These are phyloP conservation scores for Phaeosphaeriaceae sp. DNA, from an alignment of 2,329 filamentous ascomycete genomes.

Conservation along the genomic window DNA sequence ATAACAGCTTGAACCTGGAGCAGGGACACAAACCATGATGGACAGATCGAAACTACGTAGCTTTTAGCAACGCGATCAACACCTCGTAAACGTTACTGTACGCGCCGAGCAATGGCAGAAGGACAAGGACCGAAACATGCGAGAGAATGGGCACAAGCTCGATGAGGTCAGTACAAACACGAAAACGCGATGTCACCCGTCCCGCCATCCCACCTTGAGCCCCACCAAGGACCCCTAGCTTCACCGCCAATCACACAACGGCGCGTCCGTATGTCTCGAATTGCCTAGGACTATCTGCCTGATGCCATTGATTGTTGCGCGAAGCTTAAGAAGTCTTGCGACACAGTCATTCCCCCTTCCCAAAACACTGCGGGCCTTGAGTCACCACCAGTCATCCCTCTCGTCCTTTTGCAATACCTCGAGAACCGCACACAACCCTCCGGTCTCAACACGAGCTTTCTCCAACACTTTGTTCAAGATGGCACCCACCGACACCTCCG, in stretches of 20 bases:
- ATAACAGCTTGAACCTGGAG: slow-evolving; percentile 4
- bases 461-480: slow-evolving; percentile 25
- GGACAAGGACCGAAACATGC: neutral
- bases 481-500: slow-evolving; percentile 27
- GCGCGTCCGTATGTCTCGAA: slow-evolving; percentile 9
- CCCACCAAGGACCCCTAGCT: slow-evolving; percentile 30
- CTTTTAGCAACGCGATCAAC: neutral
- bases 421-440: slow-evolving; percentile 2
- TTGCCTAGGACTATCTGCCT: slow-evolving; percentile 3
- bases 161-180: slow-evolving; percentile 38
- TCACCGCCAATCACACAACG: slow-evolving; percentile 43
- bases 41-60: slow-evolving; percentile 3
- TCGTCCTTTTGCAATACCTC: neutral
- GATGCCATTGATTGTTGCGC: slow-evolving; percentile 36
- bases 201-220: slow-evolving; percentile 26
- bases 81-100: neutral
- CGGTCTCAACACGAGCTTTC: slow-evolving; percentile 8
- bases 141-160: slow-evolving; percentile 10
- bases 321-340: slow-evolving; percentile 16
- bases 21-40: slow-evolving; percentile 1
- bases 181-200: slow-evolving; percentile 39
- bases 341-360: slow-evolving; percentile 9
- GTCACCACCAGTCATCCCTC: slow-evolving; percentile 3
- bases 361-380: slow-evolving; percentile 7
- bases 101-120: neutral